Evolutionary conservation across 208 protist genomes (phyloP), one percentile per base, ranked within the genome.

Genomic region (Trypanosoma caninum): DNA sequence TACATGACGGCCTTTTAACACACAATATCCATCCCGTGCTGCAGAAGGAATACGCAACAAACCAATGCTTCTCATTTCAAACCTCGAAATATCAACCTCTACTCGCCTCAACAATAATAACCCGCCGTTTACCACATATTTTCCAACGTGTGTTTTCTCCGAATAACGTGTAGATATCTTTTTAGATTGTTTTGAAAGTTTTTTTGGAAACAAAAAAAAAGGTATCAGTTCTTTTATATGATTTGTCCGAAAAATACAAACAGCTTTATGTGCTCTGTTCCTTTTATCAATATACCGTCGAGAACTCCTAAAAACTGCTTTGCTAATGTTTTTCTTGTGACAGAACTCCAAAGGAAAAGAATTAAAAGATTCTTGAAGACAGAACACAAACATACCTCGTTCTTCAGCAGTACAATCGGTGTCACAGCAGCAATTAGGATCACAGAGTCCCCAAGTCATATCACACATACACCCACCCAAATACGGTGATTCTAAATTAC

Each of bases 391-490:
- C 0, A 59, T 52, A 27, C 3, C 56, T 31, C 60, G 62, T 2
- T 69, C 75, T 20, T 44, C 40, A 1, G 50, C 27, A 18, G 60
- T 70, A 52, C 81, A 94, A 51, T 93, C 87, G 2, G 50, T 31
- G 48, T 94, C 87, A 51, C 83, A 89, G 52, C 87, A 94, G 40
- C 87, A 94, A 59, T 87, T 79, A 10, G 75, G 60, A 56, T 91
- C 83, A 65, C 87, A 94, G 7, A 78, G 27, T 9, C 74, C 79
- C 55, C 72, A 74, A 13, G 75, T 89, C 20, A 78, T 34, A 55
- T 94, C 81, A 42, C 87, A 94, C 30, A 89, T 74, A 51, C 81
- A 94, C 20, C 82, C 68, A 10, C 83, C 83, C 22, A 94, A 54
- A 74, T 77, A 88, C 1, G 81, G 79, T n/a, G 82, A 89, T 52